These are phyloP conservation scores for Lithospermum erythrorhizon DNA, from an alignment of 257 asterid species.

Conservation along the genomic window DNA sequence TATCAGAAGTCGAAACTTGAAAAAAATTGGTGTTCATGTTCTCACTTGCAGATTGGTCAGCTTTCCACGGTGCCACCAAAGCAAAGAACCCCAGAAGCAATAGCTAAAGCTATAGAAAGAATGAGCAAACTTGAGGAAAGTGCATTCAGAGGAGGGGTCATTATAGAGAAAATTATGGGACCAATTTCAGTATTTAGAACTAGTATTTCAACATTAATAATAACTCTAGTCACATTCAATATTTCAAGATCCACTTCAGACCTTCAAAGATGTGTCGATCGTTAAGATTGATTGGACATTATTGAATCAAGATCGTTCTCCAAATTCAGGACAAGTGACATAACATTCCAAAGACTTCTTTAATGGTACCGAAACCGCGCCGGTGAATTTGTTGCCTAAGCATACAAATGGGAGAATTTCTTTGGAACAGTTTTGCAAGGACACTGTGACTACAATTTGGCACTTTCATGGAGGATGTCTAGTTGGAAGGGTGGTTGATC, in stretches of 20 bases:
- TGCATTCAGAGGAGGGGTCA: conserved; percentile 63
- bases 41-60: conserved; percentile 57
- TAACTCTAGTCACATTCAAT: conserved; percentile 74
- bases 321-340: conserved; percentile 30
- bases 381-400: conserved; percentile 50
- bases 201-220: conserved; percentile 40
- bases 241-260: conserved; percentile 55
- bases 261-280: conserved; percentile 50
- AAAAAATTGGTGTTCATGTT: not conserved
- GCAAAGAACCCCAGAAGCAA: conserved; percentile 63
- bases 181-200: conserved; percentile 55
- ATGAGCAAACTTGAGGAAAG: conserved; percentile 38
- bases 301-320: conserved; percentile 54
- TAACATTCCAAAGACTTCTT: conserved; percentile 40
- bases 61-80: conserved; percentile 76
- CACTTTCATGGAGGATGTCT: conserved; percentile 63
- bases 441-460: conserved; percentile 90
- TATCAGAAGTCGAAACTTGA: too few species aligned
- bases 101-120: conserved; percentile 39
- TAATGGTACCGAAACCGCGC: conserved; percentile 61
- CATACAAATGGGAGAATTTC: conserved; percentile 49
- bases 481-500: not conserved
- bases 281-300: conserved; percentile 51
- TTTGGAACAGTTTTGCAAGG: conserved; percentile 73
- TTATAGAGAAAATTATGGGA: conserved; percentile 61